These are phyloP conservation scores for Fusarium decemcellulare DNA, from an alignment of 2,329 filamentous ascomycete genomes.

Conservation along the genomic window DNA sequence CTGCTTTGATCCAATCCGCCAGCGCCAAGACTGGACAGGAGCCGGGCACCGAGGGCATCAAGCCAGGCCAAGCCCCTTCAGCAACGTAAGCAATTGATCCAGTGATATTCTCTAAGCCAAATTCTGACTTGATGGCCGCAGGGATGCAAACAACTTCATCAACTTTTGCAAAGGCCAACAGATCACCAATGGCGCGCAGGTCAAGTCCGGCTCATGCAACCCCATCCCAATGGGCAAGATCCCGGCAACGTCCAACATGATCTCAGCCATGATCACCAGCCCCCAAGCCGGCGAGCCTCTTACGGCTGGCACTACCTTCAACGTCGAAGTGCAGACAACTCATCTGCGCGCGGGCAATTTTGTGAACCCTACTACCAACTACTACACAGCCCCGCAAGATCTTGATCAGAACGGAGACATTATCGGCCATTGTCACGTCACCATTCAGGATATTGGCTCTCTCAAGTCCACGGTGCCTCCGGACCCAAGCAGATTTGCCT, in stretches of 20 bases:
- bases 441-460: constrained; percentile 67
- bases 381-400: constrained; percentile 29
- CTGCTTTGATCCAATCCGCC: constrained; percentile 3
- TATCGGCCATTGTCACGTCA: constrained; percentile 71
- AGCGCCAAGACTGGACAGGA: constrained; percentile 6
- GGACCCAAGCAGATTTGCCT: neutral
- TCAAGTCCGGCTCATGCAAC: constrained; percentile 72
- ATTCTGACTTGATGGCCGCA: neutral
- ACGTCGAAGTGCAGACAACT: neutral
- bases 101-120: neutral
- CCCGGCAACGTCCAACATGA: constrained; percentile 66
- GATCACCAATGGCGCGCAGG: constrained; percentile 71
- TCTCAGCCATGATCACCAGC: constrained; percentile 66
- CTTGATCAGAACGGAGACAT: constrained; percentile 61
- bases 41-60: constrained; percentile 10
- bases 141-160: constrained; percentile 48
- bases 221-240: constrained; percentile 72
- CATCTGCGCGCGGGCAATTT: neutral
- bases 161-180: constrained; percentile 69
- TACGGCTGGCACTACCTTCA: constrained; percentile 56
- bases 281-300: constrained; percentile 66
- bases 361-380: neutral
- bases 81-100: constrained; percentile 57
- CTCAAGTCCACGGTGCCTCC: constrained; percentile 62
- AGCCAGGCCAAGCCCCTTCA: constrained; percentile 64